These are phyloP conservation scores for Leccinum solheimii DNA, from an alignment of 1,284 basidiomycete genomes.

Conservation along the genomic window DNA sequence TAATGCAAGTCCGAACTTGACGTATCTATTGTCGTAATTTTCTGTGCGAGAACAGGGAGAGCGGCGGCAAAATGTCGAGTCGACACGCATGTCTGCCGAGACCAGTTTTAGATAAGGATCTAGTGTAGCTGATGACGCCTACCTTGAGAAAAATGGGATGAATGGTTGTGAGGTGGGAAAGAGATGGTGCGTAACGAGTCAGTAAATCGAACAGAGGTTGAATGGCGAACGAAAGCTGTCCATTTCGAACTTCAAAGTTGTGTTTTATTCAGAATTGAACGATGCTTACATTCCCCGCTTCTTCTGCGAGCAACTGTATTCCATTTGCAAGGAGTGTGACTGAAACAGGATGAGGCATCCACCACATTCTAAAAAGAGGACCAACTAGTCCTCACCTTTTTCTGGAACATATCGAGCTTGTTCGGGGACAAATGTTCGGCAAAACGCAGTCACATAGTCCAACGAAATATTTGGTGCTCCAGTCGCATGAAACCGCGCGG, in stretches of 20 bases:
- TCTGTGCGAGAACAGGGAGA: conserved; percentile 55
- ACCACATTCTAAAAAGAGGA: neutral
- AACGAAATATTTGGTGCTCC: conserved; percentile 37
- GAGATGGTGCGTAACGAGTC: conserved; percentile 56
- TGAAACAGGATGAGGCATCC: conserved; percentile 22
- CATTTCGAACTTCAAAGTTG: conserved; percentile 12
- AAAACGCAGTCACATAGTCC: conserved; percentile 57
- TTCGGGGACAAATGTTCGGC: conserved; percentile 53
- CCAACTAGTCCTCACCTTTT: conserved; percentile 46
- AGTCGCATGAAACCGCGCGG: conserved; percentile 48
- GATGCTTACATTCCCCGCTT: conserved; percentile 44
- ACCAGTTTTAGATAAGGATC: neutral
- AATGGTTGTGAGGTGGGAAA: conserved; percentile 63
- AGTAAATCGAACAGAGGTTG: conserved; percentile 59
- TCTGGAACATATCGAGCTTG: conserved; percentile 67
- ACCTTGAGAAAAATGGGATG: conserved; percentile 62
- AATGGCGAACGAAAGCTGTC: conserved; percentile 51
- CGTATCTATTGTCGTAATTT: conserved; percentile 60
- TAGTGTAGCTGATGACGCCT: conserved; percentile 16
- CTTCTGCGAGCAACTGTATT: conserved; percentile 41
- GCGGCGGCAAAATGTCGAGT: conserved; percentile 53
- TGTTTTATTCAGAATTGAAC: neutral
- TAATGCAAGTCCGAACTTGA: conserved; percentile 59
- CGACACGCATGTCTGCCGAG: conserved; percentile 41
- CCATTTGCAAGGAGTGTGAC: conserved; percentile 53